Conservation (phyloP, 1,284 basidiomycete genomes). For the Phylloporus sp. region DNA sequence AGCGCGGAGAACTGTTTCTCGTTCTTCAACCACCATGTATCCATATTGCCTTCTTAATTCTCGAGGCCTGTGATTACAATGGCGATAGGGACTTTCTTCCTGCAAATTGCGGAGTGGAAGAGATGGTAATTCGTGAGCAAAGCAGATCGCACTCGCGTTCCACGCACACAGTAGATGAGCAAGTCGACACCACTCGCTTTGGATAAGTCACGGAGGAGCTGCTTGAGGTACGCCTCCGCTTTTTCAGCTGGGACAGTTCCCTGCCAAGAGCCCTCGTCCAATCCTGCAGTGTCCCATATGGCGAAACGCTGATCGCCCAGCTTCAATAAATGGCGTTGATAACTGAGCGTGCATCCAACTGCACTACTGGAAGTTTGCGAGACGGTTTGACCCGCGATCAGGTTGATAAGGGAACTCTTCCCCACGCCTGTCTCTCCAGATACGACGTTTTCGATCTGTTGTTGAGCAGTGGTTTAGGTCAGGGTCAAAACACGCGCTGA, state of each 20-base stretch:
- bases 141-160: conserved; percentile 26
- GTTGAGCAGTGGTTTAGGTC: conserved; percentile 5
- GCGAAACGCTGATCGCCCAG: conserved; percentile 18
- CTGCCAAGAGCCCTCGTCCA: conserved; percentile 31
- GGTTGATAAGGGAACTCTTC: conserved; percentile 36
- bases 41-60: conserved; percentile 32
- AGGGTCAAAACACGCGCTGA: background rate
- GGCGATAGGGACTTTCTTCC: conserved; percentile 36
- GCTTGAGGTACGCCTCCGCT: conserved; percentile 27
- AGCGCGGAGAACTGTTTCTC: conserved; percentile 26
- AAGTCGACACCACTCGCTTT: conserved; percentile 21
- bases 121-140: conserved; percentile 33
- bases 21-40: conserved; percentile 29
- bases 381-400: conserved; percentile 25
- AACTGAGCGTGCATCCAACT: conserved; percentile 28
- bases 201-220: conserved; percentile 24
- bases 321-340: conserved; percentile 17
- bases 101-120: conserved; percentile 34
- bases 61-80: conserved; percentile 37
- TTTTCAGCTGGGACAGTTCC: conserved; percentile 28
- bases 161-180: conserved; percentile 35
- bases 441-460: conserved; percentile 29
- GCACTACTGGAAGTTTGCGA: conserved; percentile 30
- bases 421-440: conserved; percentile 38
- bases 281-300: conserved; percentile 36